Evolutionary conservation across 768 basidiomycete genomes (phyloP).

Genomic region (Russula brevipes): DNA sequence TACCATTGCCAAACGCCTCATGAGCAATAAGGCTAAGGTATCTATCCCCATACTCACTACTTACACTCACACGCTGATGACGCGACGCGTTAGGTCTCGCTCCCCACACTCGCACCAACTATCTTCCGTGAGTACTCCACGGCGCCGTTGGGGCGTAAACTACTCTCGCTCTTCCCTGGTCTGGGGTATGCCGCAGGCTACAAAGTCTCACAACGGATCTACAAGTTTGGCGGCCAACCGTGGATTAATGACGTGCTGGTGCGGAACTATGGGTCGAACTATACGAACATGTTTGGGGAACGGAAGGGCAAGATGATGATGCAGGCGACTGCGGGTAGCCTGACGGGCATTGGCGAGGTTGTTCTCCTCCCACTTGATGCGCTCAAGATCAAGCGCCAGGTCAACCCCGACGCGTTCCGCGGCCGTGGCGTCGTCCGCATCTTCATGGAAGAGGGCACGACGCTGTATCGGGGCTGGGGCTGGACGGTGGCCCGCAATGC

Average conservation of each 20-base stretch:
- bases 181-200: slow-evolving; percentile 98
- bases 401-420: slow-evolving; percentile 96
- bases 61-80: not conserved
- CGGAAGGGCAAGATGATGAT: slow-evolving; percentile 94
- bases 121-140: slow-evolving; percentile 83
- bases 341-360: slow-evolving; percentile 90
- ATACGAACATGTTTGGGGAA: slow-evolving; percentile 84
- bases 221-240: slow-evolving; percentile 98
- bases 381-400: slow-evolving; percentile 97
- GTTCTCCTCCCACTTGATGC: slow-evolving; percentile 94
- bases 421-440: slow-evolving; percentile 88
- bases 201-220: slow-evolving; percentile 89
- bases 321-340: slow-evolving; percentile 84
- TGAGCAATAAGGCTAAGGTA: slow-evolving; percentile 94
- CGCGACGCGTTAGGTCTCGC: slow-evolving; percentile 47
- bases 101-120: slow-evolving; percentile 61
- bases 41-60: not conserved
- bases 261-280: slow-evolving; percentile 72
- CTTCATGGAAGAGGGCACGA: slow-evolving; percentile 84
- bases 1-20: slow-evolving; percentile 96
- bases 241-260: slow-evolving; percentile 93
- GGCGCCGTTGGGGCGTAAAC: slow-evolving; percentile 58
- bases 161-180: slow-evolving; percentile 94
- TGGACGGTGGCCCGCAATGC: slow-evolving; percentile 99
- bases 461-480: slow-evolving; percentile 95